phyloP scores from a whole-genome alignment of 2,329 filamentous ascomycete genomes.

The Aspergillus sp. region DNA sequence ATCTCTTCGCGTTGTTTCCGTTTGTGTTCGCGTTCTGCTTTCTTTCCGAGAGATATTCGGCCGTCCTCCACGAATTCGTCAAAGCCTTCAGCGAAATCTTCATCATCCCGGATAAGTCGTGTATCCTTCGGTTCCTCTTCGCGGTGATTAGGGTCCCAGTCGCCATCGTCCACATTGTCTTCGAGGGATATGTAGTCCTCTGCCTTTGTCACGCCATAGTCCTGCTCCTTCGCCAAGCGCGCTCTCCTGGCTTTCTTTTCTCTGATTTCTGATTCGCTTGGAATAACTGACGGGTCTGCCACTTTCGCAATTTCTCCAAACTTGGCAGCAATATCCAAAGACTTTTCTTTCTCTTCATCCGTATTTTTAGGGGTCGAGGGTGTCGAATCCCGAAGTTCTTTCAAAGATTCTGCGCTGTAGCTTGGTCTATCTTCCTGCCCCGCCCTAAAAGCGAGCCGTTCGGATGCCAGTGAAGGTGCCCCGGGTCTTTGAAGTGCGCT shows the following conservation, averaged over 20 bases:
- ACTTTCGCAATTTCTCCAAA: conserved; percentile 40
- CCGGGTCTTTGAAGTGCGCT: conserved; percentile 58
- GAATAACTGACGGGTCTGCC: conserved; percentile 50
- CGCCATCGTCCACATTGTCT: conserved; percentile 34
- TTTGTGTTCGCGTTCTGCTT: conserved; percentile 68
- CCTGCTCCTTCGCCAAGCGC: conserved; percentile 68
- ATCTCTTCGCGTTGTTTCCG: conserved; percentile 69
- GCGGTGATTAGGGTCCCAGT: conserved; percentile 45
- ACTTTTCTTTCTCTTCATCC: conserved; percentile 46
- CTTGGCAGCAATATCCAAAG: conserved; percentile 46
- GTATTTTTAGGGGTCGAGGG: conserved; percentile 67
- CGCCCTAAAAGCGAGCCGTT: conserved; percentile 55
- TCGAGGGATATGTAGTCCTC: conserved; percentile 47
- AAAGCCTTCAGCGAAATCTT: conserved; percentile 89
- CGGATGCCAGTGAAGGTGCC: conserved; percentile 41
- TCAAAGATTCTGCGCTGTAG: conserved; percentile 82
- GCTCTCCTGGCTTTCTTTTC: conserved; percentile 87
- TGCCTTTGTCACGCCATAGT: conserved; percentile 51
- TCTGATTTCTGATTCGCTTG: conserved; percentile 77
- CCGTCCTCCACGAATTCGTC: conserved; percentile 88
- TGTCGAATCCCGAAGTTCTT: conserved; percentile 79
- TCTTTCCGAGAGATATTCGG: conserved; percentile 69
- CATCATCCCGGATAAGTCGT: conserved; percentile 76
- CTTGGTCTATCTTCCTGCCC: conserved; percentile 65
- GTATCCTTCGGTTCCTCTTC: conserved; percentile 66